These are phyloP conservation scores for Hemerocallis citrina DNA, from an alignment of 106 monocot species.

Conservation along the genomic window DNA sequence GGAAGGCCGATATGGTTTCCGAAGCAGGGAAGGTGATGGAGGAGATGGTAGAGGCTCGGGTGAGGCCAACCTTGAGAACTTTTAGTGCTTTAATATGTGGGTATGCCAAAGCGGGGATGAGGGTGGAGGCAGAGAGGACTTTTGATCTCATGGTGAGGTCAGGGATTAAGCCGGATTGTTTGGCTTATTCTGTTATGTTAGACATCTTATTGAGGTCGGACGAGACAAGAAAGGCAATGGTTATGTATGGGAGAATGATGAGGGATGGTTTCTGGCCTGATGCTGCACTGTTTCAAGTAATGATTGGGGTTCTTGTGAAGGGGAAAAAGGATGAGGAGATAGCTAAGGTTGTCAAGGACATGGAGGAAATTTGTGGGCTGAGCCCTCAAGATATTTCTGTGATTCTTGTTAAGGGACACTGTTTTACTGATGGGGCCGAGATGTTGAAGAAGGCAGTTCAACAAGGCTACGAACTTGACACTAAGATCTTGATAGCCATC, in stretches of 20 bases:
- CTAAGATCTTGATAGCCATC: conserved; percentile 40
- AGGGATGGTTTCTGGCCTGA: conserved; percentile 59
- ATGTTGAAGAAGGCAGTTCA: conserved; percentile 57
- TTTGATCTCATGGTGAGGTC: conserved; percentile 72
- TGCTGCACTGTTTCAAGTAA: conserved; percentile 42
- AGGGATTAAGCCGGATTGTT: conserved; percentile 68
- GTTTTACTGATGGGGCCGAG: conserved; percentile 45
- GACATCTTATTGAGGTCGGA: conserved; percentile 51
- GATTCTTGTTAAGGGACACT: conserved; percentile 63
- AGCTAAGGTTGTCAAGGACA: conserved; percentile 56
- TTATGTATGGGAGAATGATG: conserved; percentile 60
- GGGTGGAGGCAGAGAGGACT: conserved; percentile 52
- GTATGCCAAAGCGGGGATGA: conserved; percentile 81
- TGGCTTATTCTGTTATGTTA: conserved; percentile 77
- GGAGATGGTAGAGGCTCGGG: conserved; percentile 60
- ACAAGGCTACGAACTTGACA: conserved; percentile 45
- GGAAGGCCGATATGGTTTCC: conserved; percentile 48
- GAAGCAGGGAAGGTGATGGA: conserved; percentile 73
- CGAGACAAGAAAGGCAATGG: conserved; percentile 54
- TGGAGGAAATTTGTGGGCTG: conserved; percentile 53
- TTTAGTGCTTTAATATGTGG: conserved; percentile 90
- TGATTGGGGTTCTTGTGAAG: conserved; percentile 42
- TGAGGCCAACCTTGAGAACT: conserved; percentile 67
- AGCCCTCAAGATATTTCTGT: conserved; percentile 28
- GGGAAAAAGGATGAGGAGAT: conserved; percentile 33